Base-by-base conservation (phyloP, 1,284 basidiomycete genomes). In the Schizophyllum commune region DNA sequence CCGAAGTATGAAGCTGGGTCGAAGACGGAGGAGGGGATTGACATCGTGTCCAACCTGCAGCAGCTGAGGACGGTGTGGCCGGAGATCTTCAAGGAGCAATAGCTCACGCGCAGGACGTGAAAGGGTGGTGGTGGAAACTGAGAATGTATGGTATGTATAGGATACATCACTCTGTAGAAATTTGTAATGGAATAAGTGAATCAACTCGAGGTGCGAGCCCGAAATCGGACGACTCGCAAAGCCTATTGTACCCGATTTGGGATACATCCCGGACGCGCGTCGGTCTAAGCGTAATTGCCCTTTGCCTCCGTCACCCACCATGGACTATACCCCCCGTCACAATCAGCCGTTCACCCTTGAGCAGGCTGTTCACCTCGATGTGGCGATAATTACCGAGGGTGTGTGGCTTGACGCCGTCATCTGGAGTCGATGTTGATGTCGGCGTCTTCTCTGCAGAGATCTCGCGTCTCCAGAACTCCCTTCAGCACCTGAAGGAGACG, bases 261-360 rank as follows among this genome's bases (percentile, higher is more conserved):
- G 27, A 27, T 5, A 5, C 27, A 3, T 27, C 3, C 27, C 27
- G 5, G 27, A 27, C 27, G 27, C 39, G 39, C 39, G 39, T 17
- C 39, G 39, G 39, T 47, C 9, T 17, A 47, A 47, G 39, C 39
- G 39, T 47, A 47, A 47, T 47, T 47, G 39, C 39, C 8, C 4
- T 47, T 8, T 47, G 9, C 39, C 39, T 11, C 39, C 39, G 13
- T 13, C 39, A 3, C 39, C 17, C 39, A 47, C 15, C 13, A 87
- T 89, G 86, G 85, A 87, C 56, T 91, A 85, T 72, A 76, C 66
- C 58, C 85, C 88, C 52, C 82, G 79, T 56, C 85, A 89, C 71
- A 62, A 77, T 4, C 91, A 93, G 65, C 91, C 91, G 0, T 93
- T 93, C 73, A 86, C 89, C 4, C 72, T 91, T 22, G 72, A 75